Base-by-base conservation (phyloP, 352 stramenopile genomes). In the Phytophthora rubi region DNA sequence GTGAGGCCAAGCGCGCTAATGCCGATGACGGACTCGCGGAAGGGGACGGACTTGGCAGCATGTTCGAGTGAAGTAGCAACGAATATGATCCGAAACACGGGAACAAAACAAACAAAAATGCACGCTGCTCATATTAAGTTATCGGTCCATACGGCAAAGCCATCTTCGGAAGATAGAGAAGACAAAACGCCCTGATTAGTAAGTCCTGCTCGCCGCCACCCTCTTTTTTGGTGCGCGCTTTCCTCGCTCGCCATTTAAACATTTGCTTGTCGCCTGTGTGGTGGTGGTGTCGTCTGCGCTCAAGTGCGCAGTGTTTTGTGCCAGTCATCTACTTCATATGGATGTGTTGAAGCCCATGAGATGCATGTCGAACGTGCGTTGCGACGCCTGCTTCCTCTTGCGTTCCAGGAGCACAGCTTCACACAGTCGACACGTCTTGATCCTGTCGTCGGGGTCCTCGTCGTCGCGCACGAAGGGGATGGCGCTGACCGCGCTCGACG, bases 391-490 rank as follows among this genome's bases (percentile, higher is more conserved):
- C 59, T 89, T 91, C 62, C 79, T 77, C 53, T 83, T 76, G 35
- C 78, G 80, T 57, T 94, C 86, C 23, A 80, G 59, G 21, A 94
- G 82, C 13, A 90, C 60, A 5, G 79, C 71, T 57, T 90, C 84
- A 65, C 86, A 94, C 15, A 86, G 56, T 21, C 78, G 82, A 44
- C 86, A 94, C 3, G 76, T 90, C 74, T 88, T 88, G 56, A 82
- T 78, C 56, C 79, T 89, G 35, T 65, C 62, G 15, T 68, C 55
- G 30, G 84, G 69, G 47, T 88, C 77, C n/a, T 92, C 76, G 21
- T 85, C 83, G 21, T 76, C 77, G 21, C 82, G 84, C 26, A 77
- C 72, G 59, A 91, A 91, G 6, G 82, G 80, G 39, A 92, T 80
- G 30, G 73, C 73, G 63, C 67, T 80, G 26, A 75, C 73, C 47